phyloP scores from a whole-genome alignment of 495 filamentous ascomycete species.

The Eremomyces bilateralis region DNA sequence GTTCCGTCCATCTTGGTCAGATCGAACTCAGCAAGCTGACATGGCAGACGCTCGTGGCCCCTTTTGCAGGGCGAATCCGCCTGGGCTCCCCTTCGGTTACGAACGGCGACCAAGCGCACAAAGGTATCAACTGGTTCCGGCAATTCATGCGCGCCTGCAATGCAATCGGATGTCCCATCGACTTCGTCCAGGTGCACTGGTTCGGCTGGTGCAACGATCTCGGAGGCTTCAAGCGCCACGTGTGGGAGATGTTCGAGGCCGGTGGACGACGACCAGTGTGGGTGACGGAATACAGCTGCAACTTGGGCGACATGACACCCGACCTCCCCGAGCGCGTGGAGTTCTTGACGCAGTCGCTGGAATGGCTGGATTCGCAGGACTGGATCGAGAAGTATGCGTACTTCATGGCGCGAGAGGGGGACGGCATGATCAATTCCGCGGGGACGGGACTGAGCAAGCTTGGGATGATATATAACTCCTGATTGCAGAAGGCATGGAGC shows the following conservation, averaged over 20 bases:
- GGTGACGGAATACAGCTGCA: conserved; percentile 8
- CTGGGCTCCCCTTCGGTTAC: conserved; percentile 6
- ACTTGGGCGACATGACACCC: background rate
- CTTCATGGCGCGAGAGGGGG: background rate
- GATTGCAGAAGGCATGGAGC: too few relatives aligned
- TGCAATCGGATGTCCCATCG: conserved; percentile 7
- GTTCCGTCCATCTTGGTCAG: background rate
- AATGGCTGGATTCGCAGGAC: conserved; percentile 5
- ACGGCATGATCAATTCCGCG: conserved; percentile 3
- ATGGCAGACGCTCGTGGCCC: conserved; percentile 1
- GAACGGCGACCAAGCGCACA: conserved; percentile 2
- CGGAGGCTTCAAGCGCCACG: conserved; percentile 6
- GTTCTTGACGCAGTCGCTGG: conserved; percentile 6
- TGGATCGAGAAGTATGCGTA: conserved; percentile 6
- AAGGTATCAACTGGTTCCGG: conserved; percentile 3
- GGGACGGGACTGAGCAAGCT: conserved; percentile 4
- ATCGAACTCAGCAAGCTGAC: background rate
- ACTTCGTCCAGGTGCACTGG: conserved; percentile 8
- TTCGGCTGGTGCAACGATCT: conserved; percentile 1
- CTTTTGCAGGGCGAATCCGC: conserved; percentile 1
- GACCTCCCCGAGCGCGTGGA: too few relatives aligned
- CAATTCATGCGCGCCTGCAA: conserved; percentile 3
- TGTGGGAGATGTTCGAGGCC: conserved; percentile 1
- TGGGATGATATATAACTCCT: conserved; percentile 5
- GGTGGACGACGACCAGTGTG: conserved; percentile 4